Evolutionary conservation across 352 stramenopile species (phyloP).

Genomic region (Phytopythium sindhum): DNA sequence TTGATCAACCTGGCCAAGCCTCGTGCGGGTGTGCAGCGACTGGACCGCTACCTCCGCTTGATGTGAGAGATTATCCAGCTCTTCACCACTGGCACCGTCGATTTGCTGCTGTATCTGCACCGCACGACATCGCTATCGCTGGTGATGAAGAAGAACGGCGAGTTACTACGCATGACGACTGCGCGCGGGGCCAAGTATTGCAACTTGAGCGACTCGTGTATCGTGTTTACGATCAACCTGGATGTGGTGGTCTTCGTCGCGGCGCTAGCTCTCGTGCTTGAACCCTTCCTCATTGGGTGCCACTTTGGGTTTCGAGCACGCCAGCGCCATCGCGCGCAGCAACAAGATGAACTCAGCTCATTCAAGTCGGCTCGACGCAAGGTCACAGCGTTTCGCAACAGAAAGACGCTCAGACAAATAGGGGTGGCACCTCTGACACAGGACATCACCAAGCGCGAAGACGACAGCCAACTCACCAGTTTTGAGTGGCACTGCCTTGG

Average conservation of each 20-base stretch:
- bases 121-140: conserved; percentile 7
- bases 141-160: conserved; percentile 14
- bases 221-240: conserved; percentile 13
- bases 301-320: conserved; percentile 12
- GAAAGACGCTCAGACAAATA: no score
- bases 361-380: no score
- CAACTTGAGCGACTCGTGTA: conserved; percentile 2
- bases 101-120: background rate
- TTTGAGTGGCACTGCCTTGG: conserved; percentile 23
- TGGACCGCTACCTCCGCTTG: conserved; percentile 8
- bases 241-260: conserved; percentile 18
- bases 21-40: conserved; percentile 10
- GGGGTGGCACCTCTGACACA: no score
- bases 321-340: background rate
- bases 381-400: no score
- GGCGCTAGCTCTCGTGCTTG: conserved; percentile 13
- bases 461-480: conserved; percentile 5
- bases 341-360: no score
- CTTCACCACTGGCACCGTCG: conserved; percentile 3
- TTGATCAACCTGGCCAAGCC: background rate
- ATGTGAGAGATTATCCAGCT: conserved; percentile 14
- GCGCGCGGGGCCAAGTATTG: conserved; percentile 13
- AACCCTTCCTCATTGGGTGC: conserved; percentile 11
- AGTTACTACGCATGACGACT: conserved; percentile 17
- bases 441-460: no score